Evolutionary conservation across 106 monocot genomes (phyloP), one percentile per base, ranked within the genome.

Genomic region (Phalaenopsis aphrodite): DNA sequence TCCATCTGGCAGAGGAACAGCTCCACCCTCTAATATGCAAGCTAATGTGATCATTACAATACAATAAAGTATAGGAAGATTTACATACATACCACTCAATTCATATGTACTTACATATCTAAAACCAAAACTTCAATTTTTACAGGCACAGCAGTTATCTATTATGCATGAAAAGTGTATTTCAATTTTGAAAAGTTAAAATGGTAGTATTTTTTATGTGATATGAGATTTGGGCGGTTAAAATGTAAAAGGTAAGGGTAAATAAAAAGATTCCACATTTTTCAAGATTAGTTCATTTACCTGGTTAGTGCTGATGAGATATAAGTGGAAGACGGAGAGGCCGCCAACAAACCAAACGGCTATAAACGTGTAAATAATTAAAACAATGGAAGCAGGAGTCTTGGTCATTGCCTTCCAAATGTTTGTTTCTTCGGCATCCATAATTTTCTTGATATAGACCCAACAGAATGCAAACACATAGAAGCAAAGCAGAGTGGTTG

Each of bases 281-380:
- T 76, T 30, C 14, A 24, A 30, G n/a, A 76, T 48, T 18, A 17
- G 71, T 12, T 43, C 8, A 30, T 21, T 55, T 83, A 93, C 93
- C 93, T 93, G 93, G 71, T 93, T 93, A 17, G 87, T 90, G 87
- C 87, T 83, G 41, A 93, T 93, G 64, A 93, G 88, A 82, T 93
- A 93, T 0, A 90, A 76, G 56, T 93, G 93, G 80, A 93, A 93
- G 16, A 84, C 82, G 69, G 93, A 88, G 37, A 93, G 87, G 17
- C 90, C 90, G 17, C 90, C 93, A 56, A 93, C 93, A 78, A 93
- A 93, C 88, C 88, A 90, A 64, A 93, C 85, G 7, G 84, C 80
- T 78, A 93, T 81, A 61, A 93, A 93, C n/a, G 93, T 90, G 82
- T 93, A 93, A 47, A 90, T 52, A 74, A 93, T 85, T 8, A 93